Conservation (phyloP, 73 alveolate genomes). For the Paramecium pentaurelia region DNA sequence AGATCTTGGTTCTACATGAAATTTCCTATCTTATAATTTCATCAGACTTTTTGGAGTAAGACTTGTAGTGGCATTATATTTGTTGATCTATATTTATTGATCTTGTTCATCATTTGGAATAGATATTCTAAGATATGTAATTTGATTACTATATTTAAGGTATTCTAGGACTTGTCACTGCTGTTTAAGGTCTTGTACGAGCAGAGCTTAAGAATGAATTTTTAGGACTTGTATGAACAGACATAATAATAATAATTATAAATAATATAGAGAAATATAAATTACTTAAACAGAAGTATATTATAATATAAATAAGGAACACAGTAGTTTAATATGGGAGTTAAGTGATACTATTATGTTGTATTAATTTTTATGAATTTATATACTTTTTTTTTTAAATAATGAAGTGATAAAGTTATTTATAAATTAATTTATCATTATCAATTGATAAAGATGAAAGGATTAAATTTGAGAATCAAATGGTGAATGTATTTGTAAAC, state of each 20-base stretch:
- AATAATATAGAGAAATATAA: not conserved
- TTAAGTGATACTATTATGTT: not conserved
- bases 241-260: not conserved
- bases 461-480: too few species aligned
- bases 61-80: not conserved
- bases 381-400: not conserved
- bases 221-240: conserved; percentile 3
- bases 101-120: not conserved
- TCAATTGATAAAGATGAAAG: too few species aligned
- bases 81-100: not conserved
- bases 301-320: not conserved
- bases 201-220: not conserved
- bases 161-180: conserved; percentile 5
- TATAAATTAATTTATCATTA: too few species aligned
- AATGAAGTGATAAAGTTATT: not conserved
- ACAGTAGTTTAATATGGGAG: not conserved
- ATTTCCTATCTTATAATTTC: not conserved
- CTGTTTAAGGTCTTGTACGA: conserved; percentile 29
- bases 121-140: not conserved
- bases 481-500: not conserved
- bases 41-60: conserved; percentile 14
- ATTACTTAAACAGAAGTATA: not conserved
- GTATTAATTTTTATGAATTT: not conserved
- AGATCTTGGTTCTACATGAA: not conserved
- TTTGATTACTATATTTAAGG: not conserved